These are phyloP conservation scores for Mrakia hoshinonis DNA, from an alignment of 768 basidiomycete genomes.

Conservation along the genomic window DNA sequence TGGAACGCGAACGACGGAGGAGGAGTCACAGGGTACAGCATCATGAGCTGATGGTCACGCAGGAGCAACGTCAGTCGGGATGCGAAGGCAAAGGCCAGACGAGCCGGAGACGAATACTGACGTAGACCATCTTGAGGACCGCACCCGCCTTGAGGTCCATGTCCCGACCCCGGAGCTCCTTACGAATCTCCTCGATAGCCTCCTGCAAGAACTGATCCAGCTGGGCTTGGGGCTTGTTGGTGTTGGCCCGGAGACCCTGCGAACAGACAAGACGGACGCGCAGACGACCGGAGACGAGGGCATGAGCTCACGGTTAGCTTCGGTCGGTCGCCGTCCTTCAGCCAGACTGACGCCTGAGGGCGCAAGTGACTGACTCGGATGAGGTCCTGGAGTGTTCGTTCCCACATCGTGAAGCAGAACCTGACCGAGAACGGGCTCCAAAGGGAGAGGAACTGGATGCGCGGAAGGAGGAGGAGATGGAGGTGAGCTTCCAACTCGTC, in stretches of 20 bases:
- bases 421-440: not conserved
- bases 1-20: conserved; percentile 89
- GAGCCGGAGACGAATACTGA: conserved; percentile 48
- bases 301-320: not conserved
- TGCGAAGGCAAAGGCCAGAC: not conserved
- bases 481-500: too few species aligned
- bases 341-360: too few species aligned
- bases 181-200: conserved; percentile 52
- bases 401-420: conserved; percentile 60
- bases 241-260: conserved; percentile 74
- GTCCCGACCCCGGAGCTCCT: conserved; percentile 83
- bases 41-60: conserved; percentile 64
- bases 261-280: not conserved
- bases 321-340: too few species aligned
- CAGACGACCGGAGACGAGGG: not conserved
- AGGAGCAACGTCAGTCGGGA: conserved; percentile 25
- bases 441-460: not conserved
- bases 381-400: conserved; percentile 88
- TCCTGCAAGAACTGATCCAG: conserved; percentile 68
- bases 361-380: conserved; percentile 65
- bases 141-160: conserved; percentile 96
- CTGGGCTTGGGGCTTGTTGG: conserved; percentile 80
- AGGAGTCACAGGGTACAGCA: conserved; percentile 82
- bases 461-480: not conserved
- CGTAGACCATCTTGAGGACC: conserved; percentile 91